Conservation (phyloP, 331 rosid species). For the Pyrus hybrid region DNA sequence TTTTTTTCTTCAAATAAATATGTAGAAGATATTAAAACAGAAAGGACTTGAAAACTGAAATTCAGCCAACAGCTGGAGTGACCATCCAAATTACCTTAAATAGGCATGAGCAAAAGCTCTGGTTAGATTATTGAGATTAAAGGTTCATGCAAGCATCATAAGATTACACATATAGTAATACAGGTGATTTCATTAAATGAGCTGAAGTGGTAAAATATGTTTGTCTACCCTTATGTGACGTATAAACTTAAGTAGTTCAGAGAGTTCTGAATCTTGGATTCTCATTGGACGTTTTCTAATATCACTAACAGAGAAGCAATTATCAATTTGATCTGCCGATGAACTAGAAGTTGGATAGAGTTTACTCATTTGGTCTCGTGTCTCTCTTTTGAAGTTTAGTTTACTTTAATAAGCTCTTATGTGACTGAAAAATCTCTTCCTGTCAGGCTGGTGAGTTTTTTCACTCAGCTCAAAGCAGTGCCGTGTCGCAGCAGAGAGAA, state of each 20-base stretch:
- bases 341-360: not conserved
- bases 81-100: not conserved
- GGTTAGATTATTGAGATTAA: not conserved
- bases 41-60: not conserved
- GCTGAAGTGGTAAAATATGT: not conserved
- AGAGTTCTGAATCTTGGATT: not conserved
- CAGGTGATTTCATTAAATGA: not conserved
- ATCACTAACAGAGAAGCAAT: not conserved
- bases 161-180: not conserved
- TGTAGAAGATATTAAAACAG: not conserved
- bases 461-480: slow-evolving; percentile 58
- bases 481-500: slow-evolving; percentile 75
- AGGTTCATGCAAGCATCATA: not conserved
- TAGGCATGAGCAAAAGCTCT: not conserved
- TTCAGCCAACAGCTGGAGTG: not conserved
- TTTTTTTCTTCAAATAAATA: not conserved
- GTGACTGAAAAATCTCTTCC: slow-evolving; percentile 1
- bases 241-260: not conserved
- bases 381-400: not conserved
- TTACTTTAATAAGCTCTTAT: not conserved
- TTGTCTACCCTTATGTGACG: not conserved
- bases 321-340: not conserved
- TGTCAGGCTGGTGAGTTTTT: slow-evolving; percentile 91
- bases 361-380: not conserved
- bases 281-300: not conserved